These are phyloP conservation scores for Amniculicola lignicola DNA, from an alignment of 495 filamentous ascomycete species.

Conservation along the genomic window DNA sequence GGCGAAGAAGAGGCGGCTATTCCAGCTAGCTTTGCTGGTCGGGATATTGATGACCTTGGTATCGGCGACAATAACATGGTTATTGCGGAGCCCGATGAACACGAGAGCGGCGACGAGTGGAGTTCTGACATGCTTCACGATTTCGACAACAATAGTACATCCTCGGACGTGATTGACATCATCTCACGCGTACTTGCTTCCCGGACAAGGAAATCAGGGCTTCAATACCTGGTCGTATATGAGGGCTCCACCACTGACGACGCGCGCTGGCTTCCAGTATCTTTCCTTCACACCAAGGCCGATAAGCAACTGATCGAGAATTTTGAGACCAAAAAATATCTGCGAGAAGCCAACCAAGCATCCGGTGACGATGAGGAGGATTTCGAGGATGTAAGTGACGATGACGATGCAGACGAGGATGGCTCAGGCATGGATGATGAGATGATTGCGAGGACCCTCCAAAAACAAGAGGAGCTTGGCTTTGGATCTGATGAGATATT, in stretches of 20 bases:
- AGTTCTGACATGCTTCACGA: conserved; percentile 43
- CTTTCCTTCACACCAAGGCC: conserved; percentile 33
- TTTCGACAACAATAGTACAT: conserved; percentile 49
- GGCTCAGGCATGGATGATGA: conserved; percentile 38
- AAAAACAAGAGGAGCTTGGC: conserved; percentile 65
- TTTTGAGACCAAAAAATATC: conserved; percentile 39
- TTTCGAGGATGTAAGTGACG: conserved; percentile 18
- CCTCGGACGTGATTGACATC: conserved; percentile 21
- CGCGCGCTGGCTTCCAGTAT: conserved; percentile 49
- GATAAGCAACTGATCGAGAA: conserved; percentile 38
- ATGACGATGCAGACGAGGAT: conserved; percentile 39
- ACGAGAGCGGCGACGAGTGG: conserved; percentile 40
- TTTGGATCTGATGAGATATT: conserved; percentile 57
- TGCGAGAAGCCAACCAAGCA: not conserved
- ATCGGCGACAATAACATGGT: conserved; percentile 30
- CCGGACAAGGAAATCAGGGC: conserved; percentile 44
- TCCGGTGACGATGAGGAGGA: conserved; percentile 38
- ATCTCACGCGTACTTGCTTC: conserved; percentile 45
- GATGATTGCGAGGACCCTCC: conserved; percentile 35
- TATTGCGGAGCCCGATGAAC: not conserved
- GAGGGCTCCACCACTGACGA: conserved; percentile 46
- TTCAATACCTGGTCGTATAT: conserved; percentile 54
- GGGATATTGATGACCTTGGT: conserved; percentile 19
- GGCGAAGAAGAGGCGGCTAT: not conserved
- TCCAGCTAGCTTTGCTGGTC: conserved; percentile 7